These are phyloP conservation scores for Paramecium sonneborni DNA, from an alignment of 73 alveolate genomes.

Conservation along the genomic window DNA sequence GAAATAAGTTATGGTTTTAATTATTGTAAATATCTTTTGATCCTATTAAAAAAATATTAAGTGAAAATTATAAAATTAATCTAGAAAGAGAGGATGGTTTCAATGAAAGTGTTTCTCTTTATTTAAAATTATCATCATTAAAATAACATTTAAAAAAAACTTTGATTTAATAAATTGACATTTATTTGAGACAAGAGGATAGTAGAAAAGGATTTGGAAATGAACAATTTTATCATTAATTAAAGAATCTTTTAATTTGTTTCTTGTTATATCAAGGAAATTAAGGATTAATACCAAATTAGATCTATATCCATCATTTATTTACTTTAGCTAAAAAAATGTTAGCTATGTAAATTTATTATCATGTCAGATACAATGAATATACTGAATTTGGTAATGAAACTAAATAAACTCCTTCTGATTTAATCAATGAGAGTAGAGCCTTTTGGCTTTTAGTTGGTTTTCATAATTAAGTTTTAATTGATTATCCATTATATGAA, in stretches of 20 bases:
- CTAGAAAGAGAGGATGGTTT: neutral
- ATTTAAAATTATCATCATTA: neutral
- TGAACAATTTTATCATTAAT: conserved; percentile 28
- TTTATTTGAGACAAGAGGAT: neutral
- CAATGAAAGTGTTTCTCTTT: conserved; percentile 15
- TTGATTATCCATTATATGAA: conserved; percentile 40
- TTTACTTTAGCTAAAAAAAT: conserved; percentile 41
- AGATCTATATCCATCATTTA: conserved; percentile 1
- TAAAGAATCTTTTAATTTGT: neutral
- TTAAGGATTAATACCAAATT: neutral
- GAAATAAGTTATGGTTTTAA: conserved; percentile 35
- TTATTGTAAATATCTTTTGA: neutral
- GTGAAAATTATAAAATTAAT: neutral
- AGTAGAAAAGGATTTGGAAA: conserved; percentile 33
- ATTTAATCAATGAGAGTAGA: conserved; percentile 3
- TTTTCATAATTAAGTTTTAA: neutral
- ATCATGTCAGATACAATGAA: neutral
- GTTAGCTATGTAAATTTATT: neutral
- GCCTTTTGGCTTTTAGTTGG: conserved; percentile 33
- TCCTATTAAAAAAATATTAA: neutral
- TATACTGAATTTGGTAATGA: neutral
- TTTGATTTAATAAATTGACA: neutral
- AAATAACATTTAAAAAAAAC: neutral
- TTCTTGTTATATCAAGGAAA: neutral
- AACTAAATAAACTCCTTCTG: neutral